Conservation (phyloP, 768 basidiomycete species). For the Pleurotus tuoliensis region DNA sequence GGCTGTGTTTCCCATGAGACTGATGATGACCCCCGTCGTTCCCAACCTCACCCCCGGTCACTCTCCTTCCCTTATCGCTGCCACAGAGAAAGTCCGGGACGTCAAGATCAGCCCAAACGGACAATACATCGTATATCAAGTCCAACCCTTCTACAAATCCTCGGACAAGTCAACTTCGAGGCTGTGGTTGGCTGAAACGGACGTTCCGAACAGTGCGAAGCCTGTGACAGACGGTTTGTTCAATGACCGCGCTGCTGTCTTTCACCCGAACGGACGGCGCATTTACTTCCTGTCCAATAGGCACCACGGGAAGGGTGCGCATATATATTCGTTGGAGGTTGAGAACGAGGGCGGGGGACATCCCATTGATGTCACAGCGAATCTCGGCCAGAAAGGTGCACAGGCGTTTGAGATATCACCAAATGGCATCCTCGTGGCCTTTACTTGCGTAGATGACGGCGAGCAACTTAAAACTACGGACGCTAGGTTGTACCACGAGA, state of each 20-base stretch:
- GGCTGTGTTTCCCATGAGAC: too few species aligned
- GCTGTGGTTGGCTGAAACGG: constrained; percentile 27
- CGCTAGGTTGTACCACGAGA: constrained; percentile 22
- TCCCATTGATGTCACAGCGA: constrained; percentile 9
- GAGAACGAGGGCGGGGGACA: constrained; percentile 1
- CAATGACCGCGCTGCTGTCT: constrained; percentile 24
- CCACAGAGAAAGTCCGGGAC: constrained; percentile 26
- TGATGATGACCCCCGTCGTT: too few species aligned
- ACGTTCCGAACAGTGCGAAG: constrained; percentile 22
- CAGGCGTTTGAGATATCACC: constrained; percentile 29
- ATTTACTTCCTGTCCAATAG: constrained; percentile 28
- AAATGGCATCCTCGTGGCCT: constrained; percentile 24
- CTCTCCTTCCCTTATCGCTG: constrained; percentile 22
- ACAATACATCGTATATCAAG: constrained; percentile 25
- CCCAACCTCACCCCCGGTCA: neutral
- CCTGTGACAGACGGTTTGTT: constrained; percentile 22
- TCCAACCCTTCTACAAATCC: constrained; percentile 25
- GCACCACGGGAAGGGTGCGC: constrained; percentile 21
- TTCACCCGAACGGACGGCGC: constrained; percentile 25
- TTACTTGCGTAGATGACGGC: constrained; percentile 14
- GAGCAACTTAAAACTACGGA: constrained; percentile 15
- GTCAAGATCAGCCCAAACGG: constrained; percentile 29
- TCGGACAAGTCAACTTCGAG: constrained; percentile 17
- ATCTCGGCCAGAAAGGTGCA: constrained; percentile 16
- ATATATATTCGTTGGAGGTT: constrained; percentile 16